These are phyloP conservation scores for Globisporangium camurandrum DNA, from an alignment of 352 stramenopile species.

Conservation along the genomic window DNA sequence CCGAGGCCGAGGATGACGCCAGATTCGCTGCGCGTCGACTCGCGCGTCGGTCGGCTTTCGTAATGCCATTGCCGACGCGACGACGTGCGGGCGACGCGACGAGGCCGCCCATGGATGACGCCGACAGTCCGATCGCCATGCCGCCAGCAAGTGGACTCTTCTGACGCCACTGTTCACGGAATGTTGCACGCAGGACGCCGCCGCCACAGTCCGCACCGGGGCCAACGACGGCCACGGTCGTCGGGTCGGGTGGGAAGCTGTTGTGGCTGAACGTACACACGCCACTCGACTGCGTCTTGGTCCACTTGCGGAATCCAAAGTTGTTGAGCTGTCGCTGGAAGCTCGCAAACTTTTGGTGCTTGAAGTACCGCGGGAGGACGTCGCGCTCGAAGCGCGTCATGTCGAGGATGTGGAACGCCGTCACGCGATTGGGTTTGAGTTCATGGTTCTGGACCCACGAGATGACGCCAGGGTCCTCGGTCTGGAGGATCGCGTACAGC, in stretches of 20 bases:
- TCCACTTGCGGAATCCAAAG: conserved; percentile 88
- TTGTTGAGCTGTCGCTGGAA: conserved; percentile 92
- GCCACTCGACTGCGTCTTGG: conserved; percentile 67
- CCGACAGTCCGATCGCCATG: not conserved
- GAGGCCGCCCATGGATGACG: conserved; percentile 6
- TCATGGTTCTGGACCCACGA: conserved; percentile 66
- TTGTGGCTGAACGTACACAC: conserved; percentile 84
- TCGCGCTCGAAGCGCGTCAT: conserved; percentile 78
- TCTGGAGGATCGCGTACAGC: conserved; percentile 73
- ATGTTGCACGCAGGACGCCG: conserved; percentile 30
- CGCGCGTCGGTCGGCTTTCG: conserved; percentile 33
- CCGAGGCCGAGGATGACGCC: no score
- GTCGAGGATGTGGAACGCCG: conserved; percentile 76
- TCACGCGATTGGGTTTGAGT: conserved; percentile 50
- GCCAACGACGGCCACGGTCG: conserved; percentile 9
- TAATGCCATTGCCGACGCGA: conserved; percentile 40
- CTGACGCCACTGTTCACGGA: conserved; percentile 66
- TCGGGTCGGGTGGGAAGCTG: conserved; percentile 61
- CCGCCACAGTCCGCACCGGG: not conserved
- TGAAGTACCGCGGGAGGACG: conserved; percentile 91
- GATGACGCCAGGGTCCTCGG: conserved; percentile 61
- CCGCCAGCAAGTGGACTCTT: conserved; percentile 32
- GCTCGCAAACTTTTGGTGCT: conserved; percentile 89
- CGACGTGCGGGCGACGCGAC: conserved; percentile 10
- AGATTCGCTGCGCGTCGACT: conserved; percentile 16